Base-by-base conservation (phyloP, 371 early-diverging fungal species). In the Mucor indicus region DNA sequence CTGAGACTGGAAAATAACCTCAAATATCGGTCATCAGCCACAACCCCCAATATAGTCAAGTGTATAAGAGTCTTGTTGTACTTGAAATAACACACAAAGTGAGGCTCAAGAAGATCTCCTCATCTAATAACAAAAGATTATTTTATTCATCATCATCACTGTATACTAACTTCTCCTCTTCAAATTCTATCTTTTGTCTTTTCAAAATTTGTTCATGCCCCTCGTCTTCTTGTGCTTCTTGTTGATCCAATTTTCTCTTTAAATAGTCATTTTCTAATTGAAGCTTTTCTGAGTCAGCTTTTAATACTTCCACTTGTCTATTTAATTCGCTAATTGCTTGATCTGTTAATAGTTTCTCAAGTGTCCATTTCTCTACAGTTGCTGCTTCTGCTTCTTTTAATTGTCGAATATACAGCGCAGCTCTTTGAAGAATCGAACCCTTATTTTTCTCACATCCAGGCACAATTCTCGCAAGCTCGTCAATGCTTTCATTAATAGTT, bases 401-500 rank as follows among this genome's bases (percentile, higher is more conserved):
- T 41, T 84, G 70, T 37, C 81, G 75, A 38, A 96, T 92, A 54
- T 95, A 91, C 20, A 80, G 69, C 9, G 90, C 92, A 2, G 93
- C 92, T 40, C 92, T 77, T 13, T 77, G 75, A 16, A 96, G 71
- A 46, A 96, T 88, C 35, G 82, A 72, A 10, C 94, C 93, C 69
- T 95, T 95, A 70, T 95, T 92, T 69, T 87, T 91, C 50, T 93
- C 95, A 25, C 80, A 77, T 11, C 87, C 90, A 4, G 96, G 96
- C 7, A 97, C 79, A n/a, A 93, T 71, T 38, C 79, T 72, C 4
- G 91, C 87, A 24, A 97, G 57, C 16, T 87, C 87, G 46, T 83
- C 85, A 53, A 97, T 95, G 1, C 93, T 93, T 3, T 83, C 84
- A 54, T 93, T 94, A 64, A 97, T 97, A 1, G 85, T 85, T 57